A percentile compares a stretch with the other conserved stretches of the same genome.
phyloP scores from a whole-genome alignment of 805 yeast genomes.

The Kuraishia floccosa region DNA sequence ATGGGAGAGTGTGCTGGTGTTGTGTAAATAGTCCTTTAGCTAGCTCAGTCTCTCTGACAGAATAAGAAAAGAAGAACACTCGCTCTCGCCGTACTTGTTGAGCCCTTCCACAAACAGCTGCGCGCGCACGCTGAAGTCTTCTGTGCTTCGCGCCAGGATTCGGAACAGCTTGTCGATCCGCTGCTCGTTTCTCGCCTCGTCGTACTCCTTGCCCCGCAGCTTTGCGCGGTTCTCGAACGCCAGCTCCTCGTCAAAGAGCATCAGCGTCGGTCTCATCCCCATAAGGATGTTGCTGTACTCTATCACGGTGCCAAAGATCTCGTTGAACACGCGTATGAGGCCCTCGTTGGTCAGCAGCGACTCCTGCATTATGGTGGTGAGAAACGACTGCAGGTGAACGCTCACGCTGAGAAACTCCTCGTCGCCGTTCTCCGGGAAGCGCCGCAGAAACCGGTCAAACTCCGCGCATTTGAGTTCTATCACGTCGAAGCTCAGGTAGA shows the following conservation, averaged over 20 bases:
- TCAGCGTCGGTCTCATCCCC: constrained; percentile 43
- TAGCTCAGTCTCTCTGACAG: constrained; percentile 27
- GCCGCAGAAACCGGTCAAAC: constrained; percentile 19
- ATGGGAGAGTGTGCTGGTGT: constrained; percentile 53
- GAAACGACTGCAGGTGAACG: constrained; percentile 34
- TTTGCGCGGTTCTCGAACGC: constrained; percentile 25
- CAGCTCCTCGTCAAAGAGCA: constrained; percentile 35
- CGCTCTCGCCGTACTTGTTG: constrained; percentile 35
- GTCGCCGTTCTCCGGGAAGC: constrained; percentile 8
- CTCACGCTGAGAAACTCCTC: background rate
- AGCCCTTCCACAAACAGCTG: constrained; percentile 33
- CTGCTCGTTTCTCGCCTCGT: constrained; percentile 23
- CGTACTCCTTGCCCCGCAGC: constrained; percentile 25
- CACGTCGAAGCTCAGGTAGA: constrained; percentile 46
- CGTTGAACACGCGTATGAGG: constrained; percentile 33
- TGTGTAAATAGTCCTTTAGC: background rate
- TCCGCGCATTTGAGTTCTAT: constrained; percentile 41
- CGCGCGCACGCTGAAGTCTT: constrained; percentile 30
- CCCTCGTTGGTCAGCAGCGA: constrained; percentile 53
- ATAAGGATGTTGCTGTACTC: constrained; percentile 35
- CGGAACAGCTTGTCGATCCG: constrained; percentile 28
- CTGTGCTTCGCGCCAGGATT: constrained; percentile 28
- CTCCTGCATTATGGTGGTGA: constrained; percentile 54
- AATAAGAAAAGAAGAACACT: constrained; percentile 30
- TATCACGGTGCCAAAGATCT: constrained; percentile 32